These are phyloP conservation scores for Calycina marina DNA, from an alignment of 2,329 filamentous ascomycete species.

Conservation along the genomic window DNA sequence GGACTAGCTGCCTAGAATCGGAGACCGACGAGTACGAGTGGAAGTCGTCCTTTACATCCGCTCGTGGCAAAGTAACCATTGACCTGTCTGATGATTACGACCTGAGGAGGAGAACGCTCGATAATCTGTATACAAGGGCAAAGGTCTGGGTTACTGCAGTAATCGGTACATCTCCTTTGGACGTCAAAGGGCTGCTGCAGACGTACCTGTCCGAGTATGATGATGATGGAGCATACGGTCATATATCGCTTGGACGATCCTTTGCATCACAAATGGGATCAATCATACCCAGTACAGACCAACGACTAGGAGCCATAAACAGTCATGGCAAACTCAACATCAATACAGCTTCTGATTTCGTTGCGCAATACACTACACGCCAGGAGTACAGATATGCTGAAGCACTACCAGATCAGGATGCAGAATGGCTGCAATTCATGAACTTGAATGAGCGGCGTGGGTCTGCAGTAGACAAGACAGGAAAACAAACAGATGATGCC, in stretches of 20 bases:
- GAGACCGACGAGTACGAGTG: slow-evolving; percentile 92
- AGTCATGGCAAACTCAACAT: slow-evolving; percentile 57
- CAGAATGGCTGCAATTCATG: slow-evolving; percentile 49
- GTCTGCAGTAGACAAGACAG: slow-evolving; percentile 28
- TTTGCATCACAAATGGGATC: slow-evolving; percentile 91
- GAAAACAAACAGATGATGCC: slow-evolving; percentile 41
- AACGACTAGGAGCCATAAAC: slow-evolving; percentile 71
- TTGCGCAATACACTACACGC: slow-evolving; percentile 91
- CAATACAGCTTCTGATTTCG: slow-evolving; percentile 89
- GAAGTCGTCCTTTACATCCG: slow-evolving; percentile 65
- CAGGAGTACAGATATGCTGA: slow-evolving; percentile 91
- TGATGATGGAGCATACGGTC: slow-evolving; percentile 79
- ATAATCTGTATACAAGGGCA: slow-evolving; percentile 61
- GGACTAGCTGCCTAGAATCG: slow-evolving; percentile 83
- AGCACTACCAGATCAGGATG: slow-evolving; percentile 51
- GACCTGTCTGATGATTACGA: slow-evolving; percentile 89
- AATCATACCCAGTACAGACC: slow-evolving; percentile 71
- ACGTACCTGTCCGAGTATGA: slow-evolving; percentile 94
- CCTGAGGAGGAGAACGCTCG: slow-evolving; percentile 66
- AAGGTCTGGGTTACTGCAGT: slow-evolving; percentile 67
- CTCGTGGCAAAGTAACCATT: slow-evolving; percentile 63
- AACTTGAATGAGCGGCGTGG: slow-evolving; percentile 34
- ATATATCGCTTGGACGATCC: slow-evolving; percentile 81
- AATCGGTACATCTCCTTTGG: slow-evolving; percentile 73
- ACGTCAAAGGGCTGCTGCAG: slow-evolving; percentile 88